Conservation (phyloP, 257 asterid species). For the Misopates orontium region DNA sequence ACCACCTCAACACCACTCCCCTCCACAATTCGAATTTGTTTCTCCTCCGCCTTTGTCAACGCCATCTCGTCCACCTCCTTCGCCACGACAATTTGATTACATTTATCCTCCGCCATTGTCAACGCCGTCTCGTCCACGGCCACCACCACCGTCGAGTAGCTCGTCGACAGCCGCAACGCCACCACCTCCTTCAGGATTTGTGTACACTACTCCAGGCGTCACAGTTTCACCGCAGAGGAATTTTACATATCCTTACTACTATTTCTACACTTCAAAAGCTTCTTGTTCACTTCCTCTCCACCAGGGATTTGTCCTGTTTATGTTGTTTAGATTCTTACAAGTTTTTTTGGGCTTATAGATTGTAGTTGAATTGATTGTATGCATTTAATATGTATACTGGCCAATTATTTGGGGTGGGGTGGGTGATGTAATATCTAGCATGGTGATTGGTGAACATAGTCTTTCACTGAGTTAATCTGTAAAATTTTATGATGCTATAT, state of each 20-base stretch:
- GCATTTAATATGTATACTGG: constrained; percentile 5
- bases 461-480: too few species aligned
- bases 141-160: constrained; percentile 27
- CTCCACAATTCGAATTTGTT: constrained; percentile 50
- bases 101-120: constrained; percentile 39
- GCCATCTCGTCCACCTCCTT: constrained; percentile 33
- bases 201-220: constrained; percentile 42
- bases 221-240: constrained; percentile 46
- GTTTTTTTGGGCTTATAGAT: constrained; percentile 23
- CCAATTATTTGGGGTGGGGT: background rate
- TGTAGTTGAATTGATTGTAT: constrained; percentile 5
- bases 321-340: constrained; percentile 28
- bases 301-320: constrained; percentile 34
- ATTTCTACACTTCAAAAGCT: constrained; percentile 59
- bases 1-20: constrained; percentile 39
- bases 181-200: constrained; percentile 33
- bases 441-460: too few species aligned
- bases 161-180: constrained; percentile 20
- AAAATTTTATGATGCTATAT: background rate
- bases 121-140: constrained; percentile 29
- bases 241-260: constrained; percentile 63
- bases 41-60: constrained; percentile 39
- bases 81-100: constrained; percentile 39
- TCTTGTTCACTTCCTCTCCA: constrained; percentile 27
- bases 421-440: too few species aligned